Evolutionary conservation across 2,329 filamentous ascomycete genomes (phyloP), one percentile per base, ranked within the genome.

Genomic region (Claviceps sp.): DNA sequence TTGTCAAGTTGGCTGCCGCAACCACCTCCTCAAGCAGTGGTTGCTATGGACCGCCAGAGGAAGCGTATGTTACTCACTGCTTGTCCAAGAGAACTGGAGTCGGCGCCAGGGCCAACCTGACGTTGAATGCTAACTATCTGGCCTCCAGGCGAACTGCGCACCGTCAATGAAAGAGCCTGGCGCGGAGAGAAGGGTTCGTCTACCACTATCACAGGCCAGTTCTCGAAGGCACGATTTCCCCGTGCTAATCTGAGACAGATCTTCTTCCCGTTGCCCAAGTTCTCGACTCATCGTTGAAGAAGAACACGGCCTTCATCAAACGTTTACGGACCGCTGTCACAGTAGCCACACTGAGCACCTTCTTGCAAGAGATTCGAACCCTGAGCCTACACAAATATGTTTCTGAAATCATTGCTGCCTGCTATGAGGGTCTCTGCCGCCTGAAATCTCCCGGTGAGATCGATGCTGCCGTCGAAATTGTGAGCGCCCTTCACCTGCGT

Each of bases 301-400:
- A 96, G 75, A 97, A 97, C 63, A 97, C 91, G 4, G 89, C 90
- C 58, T 96, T 97, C 68, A 97, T 97, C 65, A 96, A 95, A 71
- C 88, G 91, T 63, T 77, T 97, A 52, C 87, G 91, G 60, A 96
- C 91, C 54, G 87, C 88, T 55, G 84, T 97, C 57, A 90, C 86
- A 57, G 72, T 87, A 48, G 76, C 88, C 52, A 87, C 86, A 52
- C 81, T 90, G 51, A 75, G 79, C 58, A 93, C 88, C 54, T 95
- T 97, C 69, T 72, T 95, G 47, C 82, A 91, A 65, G 91, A 97
- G 65, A 90, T 95, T 61, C 84, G 86, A 61, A 86, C 88, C 26
- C 77, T 97, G 30, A 96, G 90, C 59, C 78, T 97, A 49, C 88
- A 91, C 76, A 96, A 95, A 67, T 97, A 97, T 69, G 81, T 97